Base-by-base conservation (phyloP, 805 yeast genomes). In the Starmerella apis region DNA sequence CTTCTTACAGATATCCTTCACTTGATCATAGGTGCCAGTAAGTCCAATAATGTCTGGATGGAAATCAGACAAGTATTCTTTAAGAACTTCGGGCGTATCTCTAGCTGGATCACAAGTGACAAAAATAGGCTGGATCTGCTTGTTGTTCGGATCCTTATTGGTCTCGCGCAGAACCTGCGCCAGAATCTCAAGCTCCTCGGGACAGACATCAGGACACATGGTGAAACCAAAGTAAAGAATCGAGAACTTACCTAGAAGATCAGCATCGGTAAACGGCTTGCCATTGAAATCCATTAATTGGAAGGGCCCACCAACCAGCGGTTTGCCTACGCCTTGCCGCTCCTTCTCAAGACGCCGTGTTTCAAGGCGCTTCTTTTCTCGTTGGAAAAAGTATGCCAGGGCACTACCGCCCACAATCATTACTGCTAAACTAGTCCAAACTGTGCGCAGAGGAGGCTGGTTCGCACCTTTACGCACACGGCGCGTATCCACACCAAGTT, bases 171-270 rank as follows among this genome's bases (percentile, higher is more conserved):
- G 45, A 70, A 83, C 80, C 27, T 79, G 73, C 4, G 95, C 90
- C 63, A 92, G 74, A 63, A 90, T 86, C 65, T 92, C 98, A 52
- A 92, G 75, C 65, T 92, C 98, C 66, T 92, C 98, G 10, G 98
- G 98, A 67, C 98, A 92, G 48, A 92, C 88, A 68, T 92, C 98
- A 6, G 98, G 98, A 69, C 98, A 92, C 68, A 88, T 88, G 3
- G 96, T 84, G 71, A 92, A 92, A 0, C 98, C 98, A 68, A 92
- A 92, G 65, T 92, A 92, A n/a, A 90, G 66, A 42, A 92, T 70
- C 10, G 90, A 78, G 67, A 87, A 92, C 64, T 78, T 81, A 30
- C 88, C 92, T 54, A 76, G 67, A 61, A 92, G 69, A 59, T 90
- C 74, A 54, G 85, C 72, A 24, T 86, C 79, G 1, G 96, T 86